These are phyloP conservation scores for Xylaria sp. DNA, from an alignment of 2,329 filamentous ascomycete species.

Conservation along the genomic window DNA sequence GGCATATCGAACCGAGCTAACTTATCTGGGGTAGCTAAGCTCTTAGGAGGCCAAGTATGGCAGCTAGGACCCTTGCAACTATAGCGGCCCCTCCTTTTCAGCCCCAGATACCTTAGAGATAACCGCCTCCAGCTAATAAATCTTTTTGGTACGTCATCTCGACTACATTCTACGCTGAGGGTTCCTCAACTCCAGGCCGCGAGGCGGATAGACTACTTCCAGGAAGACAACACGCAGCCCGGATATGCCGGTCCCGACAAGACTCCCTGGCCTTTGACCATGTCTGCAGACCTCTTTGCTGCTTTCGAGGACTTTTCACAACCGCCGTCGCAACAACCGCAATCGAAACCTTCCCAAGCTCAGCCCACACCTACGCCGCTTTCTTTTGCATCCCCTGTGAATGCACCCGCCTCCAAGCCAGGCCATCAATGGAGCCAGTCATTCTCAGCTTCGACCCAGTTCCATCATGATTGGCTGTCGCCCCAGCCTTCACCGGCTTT, in stretches of 20 bases:
- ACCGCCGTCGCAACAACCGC: slow-evolving; percentile 36
- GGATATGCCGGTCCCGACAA: background rate
- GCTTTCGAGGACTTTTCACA: slow-evolving; percentile 60
- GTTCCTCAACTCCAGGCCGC: background rate
- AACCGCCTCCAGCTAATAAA: background rate
- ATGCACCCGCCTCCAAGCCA: background rate
- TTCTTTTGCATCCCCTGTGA: slow-evolving; percentile 26
- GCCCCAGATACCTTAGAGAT: background rate
- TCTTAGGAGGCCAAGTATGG: too few species aligned
- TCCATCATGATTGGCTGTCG: slow-evolving; percentile 32
- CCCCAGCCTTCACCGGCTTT: slow-evolving; percentile 35
- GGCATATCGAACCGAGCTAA: too few species aligned
- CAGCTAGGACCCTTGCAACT: background rate
- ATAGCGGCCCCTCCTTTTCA: background rate
- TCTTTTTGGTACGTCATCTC: slow-evolving; percentile 1
- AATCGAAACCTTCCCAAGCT: slow-evolving; percentile 17
- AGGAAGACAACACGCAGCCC: background rate
- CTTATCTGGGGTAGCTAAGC: too few species aligned
- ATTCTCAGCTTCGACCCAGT: slow-evolving; percentile 15
- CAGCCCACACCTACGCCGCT: slow-evolving; percentile 26
- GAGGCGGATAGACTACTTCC: background rate
- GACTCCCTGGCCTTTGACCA: slow-evolving; percentile 38
- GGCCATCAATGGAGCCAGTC: slow-evolving; percentile 40
- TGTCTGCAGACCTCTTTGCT: slow-evolving; percentile 71
- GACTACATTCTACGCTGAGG: background rate